These are phyloP conservation scores for Suillus discolor DNA, from an alignment of 768 basidiomycete species.

Conservation along the genomic window DNA sequence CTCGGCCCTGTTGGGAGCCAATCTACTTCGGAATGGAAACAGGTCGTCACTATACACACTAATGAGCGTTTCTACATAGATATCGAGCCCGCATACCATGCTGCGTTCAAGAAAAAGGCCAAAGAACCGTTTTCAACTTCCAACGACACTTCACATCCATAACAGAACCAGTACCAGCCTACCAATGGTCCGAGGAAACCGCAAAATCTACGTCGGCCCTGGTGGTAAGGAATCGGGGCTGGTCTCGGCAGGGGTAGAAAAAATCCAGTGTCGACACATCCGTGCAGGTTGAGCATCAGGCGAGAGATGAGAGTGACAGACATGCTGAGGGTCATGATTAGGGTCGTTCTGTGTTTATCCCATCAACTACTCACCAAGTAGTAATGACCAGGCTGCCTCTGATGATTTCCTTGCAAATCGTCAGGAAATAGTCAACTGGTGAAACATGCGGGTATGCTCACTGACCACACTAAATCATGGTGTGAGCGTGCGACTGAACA, in stretches of 20 bases:
- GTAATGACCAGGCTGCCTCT: constrained; percentile 51
- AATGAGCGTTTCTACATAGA: too few relatives aligned
- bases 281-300: constrained; percentile 57
- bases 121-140: background rate
- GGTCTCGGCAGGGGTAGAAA: background rate
- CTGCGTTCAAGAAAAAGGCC: background rate
- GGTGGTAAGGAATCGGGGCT: background rate
- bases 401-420: constrained; percentile 17
- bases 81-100: background rate
- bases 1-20: too few relatives aligned
- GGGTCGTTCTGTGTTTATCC: background rate
- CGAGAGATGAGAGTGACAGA: constrained; percentile 57
- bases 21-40: too few relatives aligned
- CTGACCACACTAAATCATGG: background rate
- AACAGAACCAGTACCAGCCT: background rate
- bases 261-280: constrained; percentile 30
- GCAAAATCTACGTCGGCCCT: background rate
- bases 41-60: too few relatives aligned
- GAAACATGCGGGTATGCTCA: background rate
- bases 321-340: constrained; percentile 33
- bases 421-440: background rate
- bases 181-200: background rate
- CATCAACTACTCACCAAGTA: constrained; percentile 39
- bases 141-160: background rate
- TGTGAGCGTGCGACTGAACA: background rate